phyloP scores from a whole-genome alignment of 805 yeast genomes.

The Brettanomyces bruxellensis region DNA sequence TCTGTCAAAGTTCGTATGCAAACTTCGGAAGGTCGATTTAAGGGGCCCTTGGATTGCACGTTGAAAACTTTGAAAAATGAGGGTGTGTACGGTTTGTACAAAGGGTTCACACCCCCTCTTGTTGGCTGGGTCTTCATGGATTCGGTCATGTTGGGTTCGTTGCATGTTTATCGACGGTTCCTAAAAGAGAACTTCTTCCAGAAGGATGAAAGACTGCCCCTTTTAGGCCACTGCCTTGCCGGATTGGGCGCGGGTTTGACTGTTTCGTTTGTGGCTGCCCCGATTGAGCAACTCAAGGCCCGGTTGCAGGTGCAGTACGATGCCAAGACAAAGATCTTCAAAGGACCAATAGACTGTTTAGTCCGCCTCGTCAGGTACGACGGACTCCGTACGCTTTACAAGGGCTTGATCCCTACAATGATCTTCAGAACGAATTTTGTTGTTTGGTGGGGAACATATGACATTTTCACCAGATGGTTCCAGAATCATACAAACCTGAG shows the following conservation, averaged over 20 bases:
- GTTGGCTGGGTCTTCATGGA: slow-evolving; percentile 95
- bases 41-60: slow-evolving; percentile 78
- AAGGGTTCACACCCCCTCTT: slow-evolving; percentile 89
- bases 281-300: slow-evolving; percentile 84
- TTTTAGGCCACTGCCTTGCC: slow-evolving; percentile 67
- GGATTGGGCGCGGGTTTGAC: slow-evolving; percentile 86
- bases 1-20: slow-evolving; percentile 83
- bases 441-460: slow-evolving; percentile 94
- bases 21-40: slow-evolving; percentile 62
- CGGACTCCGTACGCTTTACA: slow-evolving; percentile 68
- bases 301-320: slow-evolving; percentile 86
- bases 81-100: slow-evolving; percentile 72
- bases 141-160: slow-evolving; percentile 79
- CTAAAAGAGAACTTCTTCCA: slow-evolving; percentile 57
- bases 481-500: slow-evolving; percentile 55
- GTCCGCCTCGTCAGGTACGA: slow-evolving; percentile 44
- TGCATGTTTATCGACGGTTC: slow-evolving; percentile 65
- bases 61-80: slow-evolving; percentile 62
- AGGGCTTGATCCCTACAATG: slow-evolving; percentile 80
- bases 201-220: slow-evolving; percentile 55
- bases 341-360: slow-evolving; percentile 77
- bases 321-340: slow-evolving; percentile 53
- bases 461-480: slow-evolving; percentile 63
- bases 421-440: slow-evolving; percentile 79
- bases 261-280: slow-evolving; percentile 92